Base-by-base conservation (phyloP, 2,329 filamentous ascomycete genomes). In the Rhexocercosporidium sp. region DNA sequence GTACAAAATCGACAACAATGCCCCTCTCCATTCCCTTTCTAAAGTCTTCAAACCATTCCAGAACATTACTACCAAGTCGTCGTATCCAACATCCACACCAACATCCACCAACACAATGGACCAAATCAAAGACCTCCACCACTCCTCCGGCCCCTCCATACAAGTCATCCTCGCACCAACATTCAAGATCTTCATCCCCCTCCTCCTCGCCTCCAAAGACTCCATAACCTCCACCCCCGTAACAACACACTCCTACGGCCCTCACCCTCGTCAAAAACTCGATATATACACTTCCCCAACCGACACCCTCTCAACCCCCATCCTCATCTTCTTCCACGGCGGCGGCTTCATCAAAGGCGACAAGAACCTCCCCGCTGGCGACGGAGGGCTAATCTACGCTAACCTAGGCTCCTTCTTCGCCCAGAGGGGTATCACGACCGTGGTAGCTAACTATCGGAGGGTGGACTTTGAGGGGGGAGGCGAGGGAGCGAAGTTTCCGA, bases 351-450 rank as follows among this genome's bases (percentile, higher is more conserved):
- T 69, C 16, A 31, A 64, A 29, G 76, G 76, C 12, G 73, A 75
- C 25, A 76, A 74, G 39, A 72, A 68, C 31, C 18, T 64, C 0
- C 68, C n/a, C 69, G 6, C 22, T 65, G 3, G 31, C 73, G 1
- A 66, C 70, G 1, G 67, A 72, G 0, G 62, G 65, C 63, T 78
- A 3, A 66, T 77, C 1, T 77, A 76, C 49, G 64, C 70, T 14
- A 77, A 77, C 44, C 56, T 77, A 1, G 76, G 75, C 2, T 29
- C 71, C 1, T 77, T 75, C 66, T 78, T 78, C 62, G 71, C 75
- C 0, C 29, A 56, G 3, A 54, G 66, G 9, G 76, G 75, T 1
- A 67, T 75, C 34, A 73, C 71, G 0, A 73, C 72, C 1, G 41
- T 78, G 1, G 63, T 74, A 3, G 68, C 74, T 0, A 76, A 78